Evolutionary conservation across 192 early-diverging fungal species (phyloP).

Genomic region (Entomortierella chlamydospora): DNA sequence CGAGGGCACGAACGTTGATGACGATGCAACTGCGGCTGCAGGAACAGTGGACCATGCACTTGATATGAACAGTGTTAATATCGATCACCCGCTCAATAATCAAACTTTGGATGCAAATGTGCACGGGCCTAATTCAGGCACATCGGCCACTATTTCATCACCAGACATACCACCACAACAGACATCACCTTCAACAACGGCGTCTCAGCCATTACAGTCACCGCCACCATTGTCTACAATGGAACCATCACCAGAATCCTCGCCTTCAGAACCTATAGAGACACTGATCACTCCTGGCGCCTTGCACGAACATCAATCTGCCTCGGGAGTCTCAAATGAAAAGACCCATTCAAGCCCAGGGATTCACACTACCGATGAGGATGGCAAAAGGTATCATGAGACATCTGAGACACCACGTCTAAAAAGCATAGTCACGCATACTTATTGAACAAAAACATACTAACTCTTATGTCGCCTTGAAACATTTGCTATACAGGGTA

Average conservation of each 20-base stretch:
- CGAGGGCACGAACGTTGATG: background rate
- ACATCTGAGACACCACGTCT: background rate
- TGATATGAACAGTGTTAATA: background rate
- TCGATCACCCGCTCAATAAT: background rate
- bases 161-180: background rate
- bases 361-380: slow-evolving; percentile 37
- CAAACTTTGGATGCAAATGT: background rate
- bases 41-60: background rate
- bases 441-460: background rate
- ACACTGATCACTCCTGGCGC: slow-evolving; percentile 37
- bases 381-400: slow-evolving; percentile 39
- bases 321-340: background rate
- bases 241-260: background rate
- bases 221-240: background rate
- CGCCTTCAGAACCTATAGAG: slow-evolving; percentile 3
- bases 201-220: background rate
- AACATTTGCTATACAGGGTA: slow-evolving; percentile 11
- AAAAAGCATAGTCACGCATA: background rate
- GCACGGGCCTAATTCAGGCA: slow-evolving; percentile 42
- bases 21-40: background rate
- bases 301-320: background rate
- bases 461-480: background rate
- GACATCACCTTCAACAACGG: background rate
- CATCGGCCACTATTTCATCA: background rate
- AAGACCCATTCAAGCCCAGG: background rate